Conservation (phyloP, 2,329 filamentous ascomycete species). For the Metarhizium guizhouense region DNA sequence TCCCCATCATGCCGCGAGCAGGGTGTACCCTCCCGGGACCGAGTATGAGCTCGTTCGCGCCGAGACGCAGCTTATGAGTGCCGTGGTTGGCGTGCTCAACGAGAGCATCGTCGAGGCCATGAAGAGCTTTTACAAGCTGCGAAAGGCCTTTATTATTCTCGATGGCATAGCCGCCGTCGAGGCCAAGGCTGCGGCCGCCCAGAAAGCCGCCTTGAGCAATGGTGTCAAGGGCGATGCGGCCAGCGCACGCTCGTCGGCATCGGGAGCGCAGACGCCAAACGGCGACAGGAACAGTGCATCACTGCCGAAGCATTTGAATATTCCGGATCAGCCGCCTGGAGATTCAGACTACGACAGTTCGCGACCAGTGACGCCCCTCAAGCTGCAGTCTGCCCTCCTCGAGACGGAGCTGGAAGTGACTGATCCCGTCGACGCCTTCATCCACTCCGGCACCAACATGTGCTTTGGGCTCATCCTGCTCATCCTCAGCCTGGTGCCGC, state of each 20-base stretch:
- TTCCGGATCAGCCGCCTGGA: constrained; percentile 11
- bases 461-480: constrained; percentile 83
- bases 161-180: constrained; percentile 73
- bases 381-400: constrained; percentile 31
- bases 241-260: constrained; percentile 42
- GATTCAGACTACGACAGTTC: constrained; percentile 8
- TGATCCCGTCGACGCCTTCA: constrained; percentile 74
- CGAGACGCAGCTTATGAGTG: constrained; percentile 80
- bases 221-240: constrained; percentile 12
- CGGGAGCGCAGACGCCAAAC: constrained; percentile 32
- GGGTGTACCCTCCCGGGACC: constrained; percentile 70
- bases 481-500: constrained; percentile 86
- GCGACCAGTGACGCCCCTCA: constrained; percentile 11
- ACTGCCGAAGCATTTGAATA: constrained; percentile 11
- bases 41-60: constrained; percentile 82
- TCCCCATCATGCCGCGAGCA: constrained; percentile 34
- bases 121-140: constrained; percentile 84
- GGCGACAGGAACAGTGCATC: constrained; percentile 12
- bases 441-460: constrained; percentile 81
- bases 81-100: constrained; percentile 80
- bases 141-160: constrained; percentile 79
- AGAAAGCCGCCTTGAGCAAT: constrained; percentile 20
- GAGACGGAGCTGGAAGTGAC: constrained; percentile 54
- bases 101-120: constrained; percentile 88
- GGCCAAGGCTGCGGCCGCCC: constrained; percentile 34